phyloP scores from a whole-genome alignment of 148 eudicot genomes.

The Tetragonia tetragonoides region DNA sequence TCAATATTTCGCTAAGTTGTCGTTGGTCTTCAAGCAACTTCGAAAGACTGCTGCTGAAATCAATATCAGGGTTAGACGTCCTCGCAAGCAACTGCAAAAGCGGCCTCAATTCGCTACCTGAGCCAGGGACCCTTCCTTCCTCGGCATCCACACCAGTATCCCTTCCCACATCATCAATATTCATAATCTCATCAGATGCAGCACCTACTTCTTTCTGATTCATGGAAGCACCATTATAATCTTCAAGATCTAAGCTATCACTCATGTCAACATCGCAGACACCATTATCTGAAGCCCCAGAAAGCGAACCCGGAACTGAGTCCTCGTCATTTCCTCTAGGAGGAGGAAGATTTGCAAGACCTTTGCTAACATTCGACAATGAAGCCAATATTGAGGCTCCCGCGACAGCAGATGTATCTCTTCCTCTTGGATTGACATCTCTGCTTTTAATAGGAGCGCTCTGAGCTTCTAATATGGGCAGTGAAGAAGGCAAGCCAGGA shows the following conservation, averaged over 20 bases:
- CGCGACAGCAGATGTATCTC: slow-evolving; percentile 64
- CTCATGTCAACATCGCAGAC: slow-evolving; percentile 55
- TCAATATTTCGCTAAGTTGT: slow-evolving; percentile 44
- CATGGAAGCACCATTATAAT: slow-evolving; percentile 35
- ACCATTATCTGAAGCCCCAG: slow-evolving; percentile 59
- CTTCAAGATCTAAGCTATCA: slow-evolving; percentile 52
- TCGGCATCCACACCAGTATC: slow-evolving; percentile 46
- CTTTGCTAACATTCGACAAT: slow-evolving; percentile 52
- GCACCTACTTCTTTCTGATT: slow-evolving; percentile 42
- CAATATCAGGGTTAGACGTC: slow-evolving; percentile 46
- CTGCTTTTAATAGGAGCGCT: slow-evolving; percentile 52
- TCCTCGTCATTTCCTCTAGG: slow-evolving; percentile 52
- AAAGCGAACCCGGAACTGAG: slow-evolving; percentile 40
- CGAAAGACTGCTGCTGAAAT: slow-evolving; percentile 44
- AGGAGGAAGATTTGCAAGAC: slow-evolving; percentile 61
- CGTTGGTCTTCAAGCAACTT: slow-evolving; percentile 58
- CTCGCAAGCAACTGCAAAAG: slow-evolving; percentile 46
- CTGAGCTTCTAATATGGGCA: slow-evolving; percentile 68
- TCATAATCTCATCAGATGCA: slow-evolving; percentile 46
- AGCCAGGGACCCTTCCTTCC: slow-evolving; percentile 37
- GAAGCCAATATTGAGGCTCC: slow-evolving; percentile 82
- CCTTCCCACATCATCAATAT: slow-evolving; percentile 37
- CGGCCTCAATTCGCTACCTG: slow-evolving; percentile 50
- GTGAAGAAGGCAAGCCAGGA: slow-evolving; percentile 45
- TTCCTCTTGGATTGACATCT: slow-evolving; percentile 53